phyloP scores from a whole-genome alignment of 2,329 filamentous ascomycete genomes.

The Aspergillus sp. region DNA sequence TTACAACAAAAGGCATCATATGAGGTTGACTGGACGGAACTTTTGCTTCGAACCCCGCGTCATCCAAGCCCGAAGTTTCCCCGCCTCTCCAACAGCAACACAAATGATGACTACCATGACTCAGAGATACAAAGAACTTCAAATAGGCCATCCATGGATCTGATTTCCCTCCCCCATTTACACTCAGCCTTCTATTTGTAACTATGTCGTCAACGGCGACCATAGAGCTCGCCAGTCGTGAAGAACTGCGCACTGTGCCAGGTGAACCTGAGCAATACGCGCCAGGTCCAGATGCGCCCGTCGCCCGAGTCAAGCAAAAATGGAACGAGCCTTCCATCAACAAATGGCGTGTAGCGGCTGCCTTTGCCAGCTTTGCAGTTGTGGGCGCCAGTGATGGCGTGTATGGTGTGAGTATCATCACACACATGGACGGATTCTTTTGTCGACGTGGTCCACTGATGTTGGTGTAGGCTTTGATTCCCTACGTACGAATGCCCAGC shows the following conservation, averaged over 20 bases:
- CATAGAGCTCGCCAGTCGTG: not conserved
- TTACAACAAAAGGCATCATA: not conserved
- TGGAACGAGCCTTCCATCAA: constrained; percentile 19
- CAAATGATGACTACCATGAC: not conserved
- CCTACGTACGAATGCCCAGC: constrained; percentile 39
- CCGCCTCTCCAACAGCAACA: not conserved
- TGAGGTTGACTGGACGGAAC: not conserved
- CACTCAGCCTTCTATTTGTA: not conserved
- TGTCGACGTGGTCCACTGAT: constrained; percentile 13
- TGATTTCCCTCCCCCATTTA: not conserved
- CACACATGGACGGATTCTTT: constrained; percentile 7
- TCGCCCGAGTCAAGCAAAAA: constrained; percentile 16
- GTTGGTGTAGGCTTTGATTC: constrained; percentile 43
- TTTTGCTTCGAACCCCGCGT: constrained; percentile 1
- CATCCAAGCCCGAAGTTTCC: not conserved
- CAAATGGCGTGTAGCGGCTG: constrained; percentile 21
- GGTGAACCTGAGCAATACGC: constrained; percentile 4
- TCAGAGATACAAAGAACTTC: not conserved
- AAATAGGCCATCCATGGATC: not conserved
- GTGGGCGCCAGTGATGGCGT: constrained; percentile 57
- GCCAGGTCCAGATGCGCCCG: not conserved
- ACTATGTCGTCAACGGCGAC: constrained; percentile 5
- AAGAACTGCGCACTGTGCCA: not conserved
- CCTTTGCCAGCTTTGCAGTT: constrained; percentile 56
- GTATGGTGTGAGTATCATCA: constrained; percentile 48